Evolutionary conservation across 257 asterid species (phyloP), one percentile per base, ranked within the genome.

Genomic region (Nicotiana noctiflora): DNA sequence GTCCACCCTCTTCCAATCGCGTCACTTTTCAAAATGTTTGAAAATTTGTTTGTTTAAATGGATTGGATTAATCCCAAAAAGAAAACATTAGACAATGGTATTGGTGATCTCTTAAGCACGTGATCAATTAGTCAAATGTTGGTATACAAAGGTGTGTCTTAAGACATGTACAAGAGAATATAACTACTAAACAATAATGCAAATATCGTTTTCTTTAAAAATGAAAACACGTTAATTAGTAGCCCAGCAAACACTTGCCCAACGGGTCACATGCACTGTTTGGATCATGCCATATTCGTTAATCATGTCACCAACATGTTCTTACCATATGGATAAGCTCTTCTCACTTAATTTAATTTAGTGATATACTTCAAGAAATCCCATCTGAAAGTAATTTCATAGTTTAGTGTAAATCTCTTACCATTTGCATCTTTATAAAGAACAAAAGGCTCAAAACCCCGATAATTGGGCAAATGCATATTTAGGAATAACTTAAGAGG

Each of bases 1-100:
- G n/a, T 8, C 19, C 19, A 70, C 57, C 44, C 80, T 66, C 77
- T 79, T 37, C 11, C 46, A 40, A 25, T 78, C 83, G 72, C 87
- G 76, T 82, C 83, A 8, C 13, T 61, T 79, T 81, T 61, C 49
- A 61, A 81, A 63, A 60, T 12, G 37, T 67, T 34, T 12, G 55
- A 44, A 70, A 44, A 44, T 2, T 72, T 72, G 17, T 61, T 49
- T 23, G 17, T 66, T 19, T 68, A 4, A 37, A 21, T 23, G 0
- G 56, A 44, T 46, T 21, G 19, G 3, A 44, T 70, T 44, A 70
- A 70, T 44, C 0, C 27, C 44, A 44, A 68, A 3, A 3, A 23
- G 12, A 72, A 3, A 11, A 60, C 17, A 23, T 60, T 10, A 21
- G 27, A 23, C 17, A 8, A 23, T 9, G 6, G 34, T 2, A 1